Percentiles rank a stretch among this genome's conserved stretches.
Evolutionary conservation across 1,139 yeast species (phyloP).

Genomic region (Diutina pseudorugosa): DNA sequence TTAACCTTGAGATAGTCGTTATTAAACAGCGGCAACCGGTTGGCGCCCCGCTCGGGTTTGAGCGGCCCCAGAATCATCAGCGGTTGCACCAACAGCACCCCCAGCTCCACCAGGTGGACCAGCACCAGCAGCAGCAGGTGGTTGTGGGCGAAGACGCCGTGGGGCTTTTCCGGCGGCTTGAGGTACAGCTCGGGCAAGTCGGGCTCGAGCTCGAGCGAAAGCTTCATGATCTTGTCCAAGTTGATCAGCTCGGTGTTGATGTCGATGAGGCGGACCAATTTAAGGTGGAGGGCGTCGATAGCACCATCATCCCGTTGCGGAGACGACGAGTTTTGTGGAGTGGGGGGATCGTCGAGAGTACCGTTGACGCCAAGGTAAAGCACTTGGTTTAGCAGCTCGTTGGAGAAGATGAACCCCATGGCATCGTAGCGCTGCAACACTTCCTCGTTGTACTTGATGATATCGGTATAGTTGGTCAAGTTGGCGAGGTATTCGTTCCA

Average conservation of each 20-base stretch:
- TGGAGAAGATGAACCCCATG: constrained; percentile 36
- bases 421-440: constrained; percentile 30
- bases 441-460: constrained; percentile 31
- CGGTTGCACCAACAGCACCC: constrained; percentile 1
- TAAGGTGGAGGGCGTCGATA: constrained; percentile 6
- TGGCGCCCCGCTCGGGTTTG: not conserved
- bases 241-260: constrained; percentile 27
- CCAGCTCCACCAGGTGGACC: not conserved
- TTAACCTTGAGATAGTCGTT: constrained; percentile 25
- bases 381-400: constrained; percentile 35
- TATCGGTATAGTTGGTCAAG: constrained; percentile 23
- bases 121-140: constrained; percentile 7
- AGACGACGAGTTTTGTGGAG: not conserved
- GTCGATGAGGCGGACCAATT: constrained; percentile 24
- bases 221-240: constrained; percentile 27
- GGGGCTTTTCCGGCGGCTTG: constrained; percentile 6
- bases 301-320: not conserved
- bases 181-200: constrained; percentile 30
- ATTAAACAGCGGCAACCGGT: constrained; percentile 25
- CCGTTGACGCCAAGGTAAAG: constrained; percentile 25
- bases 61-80: not conserved
- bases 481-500: constrained; percentile 62
- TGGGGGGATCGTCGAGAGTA: not conserved
- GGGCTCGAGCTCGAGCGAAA: constrained; percentile 27
- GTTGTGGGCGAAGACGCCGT: constrained; percentile 6